Percentiles rank a stretch among this genome's conserved stretches.
Conservation (phyloP, 2,329 filamentous ascomycete species). For the Aspergillus vadensis region DNA sequence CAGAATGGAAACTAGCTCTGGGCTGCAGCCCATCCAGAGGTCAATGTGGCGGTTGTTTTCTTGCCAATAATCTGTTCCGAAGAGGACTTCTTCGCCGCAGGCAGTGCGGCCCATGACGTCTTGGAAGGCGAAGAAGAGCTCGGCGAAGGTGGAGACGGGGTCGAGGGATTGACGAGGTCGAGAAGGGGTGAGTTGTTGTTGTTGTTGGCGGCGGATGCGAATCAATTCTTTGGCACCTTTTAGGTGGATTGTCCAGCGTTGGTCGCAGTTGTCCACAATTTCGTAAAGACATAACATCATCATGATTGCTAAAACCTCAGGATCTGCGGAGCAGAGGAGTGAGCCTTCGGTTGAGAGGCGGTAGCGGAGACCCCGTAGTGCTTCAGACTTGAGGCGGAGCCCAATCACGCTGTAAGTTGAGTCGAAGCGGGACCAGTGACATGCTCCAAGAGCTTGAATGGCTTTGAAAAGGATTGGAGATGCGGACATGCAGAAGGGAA, state of each 20-base stretch:
- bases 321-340: constrained; percentile 30
- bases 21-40: constrained; percentile 54
- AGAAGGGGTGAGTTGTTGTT: constrained; percentile 6
- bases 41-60: constrained; percentile 43
- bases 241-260: constrained; percentile 52
- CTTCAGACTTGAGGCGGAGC: constrained; percentile 42
- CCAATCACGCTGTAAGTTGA: constrained; percentile 33
- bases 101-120: constrained; percentile 56
- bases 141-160: constrained; percentile 42
- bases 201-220: constrained; percentile 39
- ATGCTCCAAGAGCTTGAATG: constrained; percentile 43
- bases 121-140: constrained; percentile 55
- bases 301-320: constrained; percentile 46
- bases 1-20: constrained; percentile 49
- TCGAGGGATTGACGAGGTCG: constrained; percentile 19
- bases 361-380: constrained; percentile 39
- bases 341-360: constrained; percentile 34
- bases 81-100: constrained; percentile 51
- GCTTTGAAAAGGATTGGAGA: constrained; percentile 42
- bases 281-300: constrained; percentile 52
- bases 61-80: constrained; percentile 53
- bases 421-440: constrained; percentile 39
- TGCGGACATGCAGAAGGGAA: constrained; percentile 43
- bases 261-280: constrained; percentile 48
- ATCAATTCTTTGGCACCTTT: constrained; percentile 53